Conservation (phyloP, 1,284 basidiomycete genomes). For the Cystobasidiaceae sp. region DNA sequence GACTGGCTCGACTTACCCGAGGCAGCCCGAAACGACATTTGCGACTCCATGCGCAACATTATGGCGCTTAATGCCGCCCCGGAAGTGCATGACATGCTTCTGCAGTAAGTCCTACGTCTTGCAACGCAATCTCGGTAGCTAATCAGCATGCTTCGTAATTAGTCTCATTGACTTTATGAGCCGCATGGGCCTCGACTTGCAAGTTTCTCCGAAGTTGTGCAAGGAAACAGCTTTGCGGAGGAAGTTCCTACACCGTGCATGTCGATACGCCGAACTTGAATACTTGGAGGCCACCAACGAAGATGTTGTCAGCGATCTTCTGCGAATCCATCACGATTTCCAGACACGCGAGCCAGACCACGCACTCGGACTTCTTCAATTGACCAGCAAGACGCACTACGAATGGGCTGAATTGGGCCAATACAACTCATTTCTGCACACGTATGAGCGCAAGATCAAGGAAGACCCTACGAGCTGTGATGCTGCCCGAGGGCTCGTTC, state of each 20-base stretch:
- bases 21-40: not conserved
- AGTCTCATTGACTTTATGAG: constrained; percentile 29
- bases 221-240: constrained; percentile 17
- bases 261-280: constrained; percentile 22
- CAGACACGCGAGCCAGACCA: constrained; percentile 20
- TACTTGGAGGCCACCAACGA: constrained; percentile 2
- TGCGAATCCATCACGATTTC: constrained; percentile 22
- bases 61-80: not conserved
- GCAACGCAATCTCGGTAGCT: not conserved
- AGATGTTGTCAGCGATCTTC: constrained; percentile 14
- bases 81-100: constrained; percentile 24
- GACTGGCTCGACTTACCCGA: constrained; percentile 15
- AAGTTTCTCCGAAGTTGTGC: not conserved
- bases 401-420: constrained; percentile 28
- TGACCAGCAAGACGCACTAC: not conserved
- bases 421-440: constrained; percentile 6
- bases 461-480: not conserved
- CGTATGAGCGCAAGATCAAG: constrained; percentile 8
- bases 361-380: constrained; percentile 14
- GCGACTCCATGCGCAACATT: not conserved
- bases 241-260: constrained; percentile 20
- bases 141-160: not conserved
- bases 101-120: not conserved
- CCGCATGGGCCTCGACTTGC: constrained; percentile 23
- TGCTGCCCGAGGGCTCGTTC: constrained; percentile 3